Conservation (phyloP, 2,329 filamentous ascomycete genomes). For the Tolypocladium guangdongense region DNA sequence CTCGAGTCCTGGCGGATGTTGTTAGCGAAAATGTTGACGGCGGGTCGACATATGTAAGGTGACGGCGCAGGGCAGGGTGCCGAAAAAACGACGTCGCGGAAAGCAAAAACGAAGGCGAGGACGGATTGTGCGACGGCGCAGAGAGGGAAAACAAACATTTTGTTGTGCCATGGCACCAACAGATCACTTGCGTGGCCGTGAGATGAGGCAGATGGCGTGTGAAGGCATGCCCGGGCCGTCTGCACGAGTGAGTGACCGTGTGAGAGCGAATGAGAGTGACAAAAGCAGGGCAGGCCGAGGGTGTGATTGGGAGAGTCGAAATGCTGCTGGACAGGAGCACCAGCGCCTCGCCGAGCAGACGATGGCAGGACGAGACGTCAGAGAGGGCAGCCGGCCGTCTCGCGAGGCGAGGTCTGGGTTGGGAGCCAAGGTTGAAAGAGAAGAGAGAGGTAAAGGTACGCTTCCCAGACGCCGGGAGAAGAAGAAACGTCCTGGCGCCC, state of each 20-base stretch:
- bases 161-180: conserved; percentile 27
- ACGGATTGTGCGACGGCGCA: background rate
- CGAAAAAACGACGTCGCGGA: conserved; percentile 1
- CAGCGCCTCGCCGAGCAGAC: background rate
- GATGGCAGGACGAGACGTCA: background rate
- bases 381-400: conserved; percentile 6
- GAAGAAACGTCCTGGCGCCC: conserved; percentile 27
- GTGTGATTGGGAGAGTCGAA: background rate
- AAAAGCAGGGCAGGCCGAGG: background rate
- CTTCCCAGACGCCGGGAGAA: conserved; percentile 24
- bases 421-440: conserved; percentile 22
- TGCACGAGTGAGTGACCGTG: conserved; percentile 8
- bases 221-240: conserved; percentile 16
- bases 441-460: conserved; percentile 13
- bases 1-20: conserved; percentile 20
- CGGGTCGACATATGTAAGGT: conserved; percentile 1
- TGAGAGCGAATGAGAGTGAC: conserved; percentile 9
- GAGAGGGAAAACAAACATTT: conserved; percentile 19
- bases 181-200: conserved; percentile 22
- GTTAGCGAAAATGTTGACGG: conserved; percentile 5
- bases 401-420: conserved; percentile 15
- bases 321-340: background rate
- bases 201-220: conserved; percentile 17
- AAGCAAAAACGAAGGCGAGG: conserved; percentile 6
- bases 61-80: conserved; percentile 1